phyloP scores from a whole-genome alignment of 495 filamentous ascomycete genomes.

The Penicilliopsis zonata region DNA sequence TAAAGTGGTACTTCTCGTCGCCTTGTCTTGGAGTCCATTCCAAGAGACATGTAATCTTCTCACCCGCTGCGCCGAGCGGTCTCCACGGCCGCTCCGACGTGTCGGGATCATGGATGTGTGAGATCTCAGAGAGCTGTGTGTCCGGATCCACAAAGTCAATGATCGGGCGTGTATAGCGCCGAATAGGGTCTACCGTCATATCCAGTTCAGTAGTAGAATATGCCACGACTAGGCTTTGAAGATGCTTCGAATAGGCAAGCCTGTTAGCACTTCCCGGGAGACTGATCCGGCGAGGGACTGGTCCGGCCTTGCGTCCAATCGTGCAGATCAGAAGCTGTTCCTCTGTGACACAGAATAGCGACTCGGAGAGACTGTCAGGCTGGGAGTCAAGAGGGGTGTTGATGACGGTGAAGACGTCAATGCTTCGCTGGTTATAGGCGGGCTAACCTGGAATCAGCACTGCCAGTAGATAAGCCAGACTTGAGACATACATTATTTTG shows the following conservation, averaged over 20 bases:
- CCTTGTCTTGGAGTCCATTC: slow-evolving; percentile 35
- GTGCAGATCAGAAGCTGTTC: slow-evolving; percentile 26
- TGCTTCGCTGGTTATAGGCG: slow-evolving; percentile 23
- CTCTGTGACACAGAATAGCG: slow-evolving; percentile 32
- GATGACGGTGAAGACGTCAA: slow-evolving; percentile 22
- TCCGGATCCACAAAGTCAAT: slow-evolving; percentile 34
- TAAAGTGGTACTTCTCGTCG: slow-evolving; percentile 32
- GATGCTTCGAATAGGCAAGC: slow-evolving; percentile 26
- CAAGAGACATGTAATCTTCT: slow-evolving; percentile 35
- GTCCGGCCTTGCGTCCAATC: slow-evolving; percentile 18
- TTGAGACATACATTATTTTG: slow-evolving; percentile 26
- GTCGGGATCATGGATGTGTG: slow-evolving; percentile 2
- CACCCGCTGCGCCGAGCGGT: slow-evolving; percentile 25
- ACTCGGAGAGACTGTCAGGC: slow-evolving; percentile 9
- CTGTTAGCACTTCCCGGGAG: slow-evolving; percentile 31
- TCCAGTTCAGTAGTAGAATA: slow-evolving; percentile 17
- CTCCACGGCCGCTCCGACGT: slow-evolving; percentile 11
- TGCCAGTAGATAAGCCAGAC: not conserved
- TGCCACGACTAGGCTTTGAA: slow-evolving; percentile 29
- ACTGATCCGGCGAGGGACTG: slow-evolving; percentile 30
- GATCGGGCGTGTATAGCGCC: slow-evolving; percentile 18
- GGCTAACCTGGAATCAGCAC: slow-evolving; percentile 13
- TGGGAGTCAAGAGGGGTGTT: slow-evolving; percentile 4
- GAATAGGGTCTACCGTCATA: slow-evolving; percentile 10
- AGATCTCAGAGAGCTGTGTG: slow-evolving; percentile 13